Conservation (phyloP, 176 grass and related monocot species). For the Elaeis guineensis region DNA sequence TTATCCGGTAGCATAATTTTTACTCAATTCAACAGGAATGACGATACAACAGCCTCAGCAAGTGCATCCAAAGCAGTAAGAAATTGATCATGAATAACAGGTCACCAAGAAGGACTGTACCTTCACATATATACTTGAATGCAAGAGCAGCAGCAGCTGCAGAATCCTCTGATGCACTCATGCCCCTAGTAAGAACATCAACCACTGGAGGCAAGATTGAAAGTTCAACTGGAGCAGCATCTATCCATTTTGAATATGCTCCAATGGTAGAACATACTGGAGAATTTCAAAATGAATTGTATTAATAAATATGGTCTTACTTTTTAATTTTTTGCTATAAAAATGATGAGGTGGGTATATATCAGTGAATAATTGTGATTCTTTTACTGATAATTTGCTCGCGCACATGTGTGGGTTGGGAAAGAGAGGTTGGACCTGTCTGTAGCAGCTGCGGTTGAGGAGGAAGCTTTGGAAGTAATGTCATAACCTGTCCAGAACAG, state of each 20-base stretch:
- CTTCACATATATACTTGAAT: constrained; percentile 99
- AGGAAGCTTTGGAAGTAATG: constrained; percentile 73
- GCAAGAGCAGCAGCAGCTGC: constrained; percentile 79
- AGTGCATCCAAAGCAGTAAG: too few relatives aligned
- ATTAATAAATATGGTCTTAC: neutral
- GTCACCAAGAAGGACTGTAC: constrained; percentile 31
- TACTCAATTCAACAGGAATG: too few relatives aligned
- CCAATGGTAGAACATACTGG: constrained; percentile 89
- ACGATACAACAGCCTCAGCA: too few relatives aligned
- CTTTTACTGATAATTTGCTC: too few relatives aligned
- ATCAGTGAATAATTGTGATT: too few relatives aligned
- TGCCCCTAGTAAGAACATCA: constrained; percentile 81
- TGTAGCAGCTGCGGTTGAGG: constrained; percentile 59
- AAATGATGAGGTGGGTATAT: too few relatives aligned
- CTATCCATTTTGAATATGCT: constrained; percentile 96
- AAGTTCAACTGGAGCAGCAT: constrained; percentile 65
- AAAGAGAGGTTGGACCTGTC: constrained; percentile 40
- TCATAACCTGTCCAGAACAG: constrained; percentile 59
- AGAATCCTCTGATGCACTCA: constrained; percentile 78
- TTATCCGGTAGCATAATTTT: too few relatives aligned
- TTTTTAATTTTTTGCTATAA: too few relatives aligned
- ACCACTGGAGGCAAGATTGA: constrained; percentile 79
- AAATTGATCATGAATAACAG: neutral
- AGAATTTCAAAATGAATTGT: constrained; percentile 8
- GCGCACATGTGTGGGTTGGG: too few relatives aligned